Percentiles rank a stretch among this genome's conserved stretches.
phyloP scores from a whole-genome alignment of 2,329 filamentous ascomycete species.

The Aspergillus pseudotamarii region DNA sequence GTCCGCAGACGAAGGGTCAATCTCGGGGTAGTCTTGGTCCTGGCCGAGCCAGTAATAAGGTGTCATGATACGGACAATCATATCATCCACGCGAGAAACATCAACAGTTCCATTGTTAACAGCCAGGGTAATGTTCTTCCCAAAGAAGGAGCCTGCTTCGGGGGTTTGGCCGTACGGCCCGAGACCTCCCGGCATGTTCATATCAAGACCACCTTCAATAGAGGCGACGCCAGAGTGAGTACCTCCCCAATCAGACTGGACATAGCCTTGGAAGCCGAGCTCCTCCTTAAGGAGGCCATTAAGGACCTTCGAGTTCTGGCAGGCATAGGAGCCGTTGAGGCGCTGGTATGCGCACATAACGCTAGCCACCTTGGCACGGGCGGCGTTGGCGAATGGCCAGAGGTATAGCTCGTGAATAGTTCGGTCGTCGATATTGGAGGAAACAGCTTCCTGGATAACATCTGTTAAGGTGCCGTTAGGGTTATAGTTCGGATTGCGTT shows the following conservation, averaged over 20 bases:
- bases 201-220: constrained; percentile 48
- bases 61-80: constrained; percentile 50
- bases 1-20: constrained; percentile 35
- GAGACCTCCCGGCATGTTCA: constrained; percentile 71
- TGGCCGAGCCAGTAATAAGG: constrained; percentile 50
- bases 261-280: constrained; percentile 54
- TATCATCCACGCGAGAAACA: constrained; percentile 48
- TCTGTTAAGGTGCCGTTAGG: constrained; percentile 37
- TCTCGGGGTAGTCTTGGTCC: constrained; percentile 46
- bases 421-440: constrained; percentile 66
- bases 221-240: constrained; percentile 48
- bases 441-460: constrained; percentile 24
- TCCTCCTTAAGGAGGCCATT: constrained; percentile 54
- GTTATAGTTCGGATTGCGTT: constrained; percentile 49
- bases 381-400: constrained; percentile 76
- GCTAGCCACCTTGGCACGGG: constrained; percentile 62
- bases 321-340: constrained; percentile 52
- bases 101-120: constrained; percentile 53
- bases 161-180: constrained; percentile 5
- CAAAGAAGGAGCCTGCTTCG: constrained; percentile 29
- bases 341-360: constrained; percentile 50
- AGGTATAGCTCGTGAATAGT: constrained; percentile 75
- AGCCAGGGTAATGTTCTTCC: constrained; percentile 52
- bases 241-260: constrained; percentile 50
- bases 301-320: constrained; percentile 50